Base-by-base conservation (phyloP, 73 alveolate species). In the Stentor coeruleus region DNA sequence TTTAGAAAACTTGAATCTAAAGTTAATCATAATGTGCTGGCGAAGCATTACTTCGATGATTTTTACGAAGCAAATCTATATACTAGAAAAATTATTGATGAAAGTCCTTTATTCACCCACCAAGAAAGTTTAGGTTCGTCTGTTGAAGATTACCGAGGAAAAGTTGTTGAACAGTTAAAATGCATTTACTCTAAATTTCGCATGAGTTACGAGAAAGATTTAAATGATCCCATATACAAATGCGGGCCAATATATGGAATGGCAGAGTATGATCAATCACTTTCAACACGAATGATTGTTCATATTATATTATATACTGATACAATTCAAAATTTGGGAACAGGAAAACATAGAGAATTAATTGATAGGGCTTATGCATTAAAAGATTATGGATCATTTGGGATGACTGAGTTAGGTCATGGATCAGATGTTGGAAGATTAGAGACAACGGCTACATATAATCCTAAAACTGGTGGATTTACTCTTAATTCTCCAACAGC, bases 341-440 rank as follows among this genome's bases (percentile, higher is more conserved):
- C 98, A 15, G 96, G 92, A 49, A 90, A 87, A 59, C 98, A 94
- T 81, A 81, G 84, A n/a, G 75, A 76, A 15, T 83, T 60, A 66
- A 59, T 87, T 30, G 82, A 85, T 28, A 84, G 90, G 41, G 93
- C 93, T 41, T 80, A 81, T 41, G 41, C 85, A 36, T 57, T 91
- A 0, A 82, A 80, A 79, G 93, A 89, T 60, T 57, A 88, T n/a
- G 95, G 94, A 28, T 91, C 93, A 81, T 91, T 89, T 76, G 84
- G 91, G 37, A 85, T 91, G 88, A 91, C 98, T 30, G 98, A 93
- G 81, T 72, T 93, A 38, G 98, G 97, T 1, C 98, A 93, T 86
- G 98, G 98, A 20, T 93, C 98, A 49, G 90, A 93, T 89, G 93
- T 93, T 38, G 74, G 90, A 40, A 87, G 91, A 33, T 40, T 93